Conservation (phyloP, 2,329 filamentous ascomycete genomes). For the Verticillium zaregamsianum region DNA sequence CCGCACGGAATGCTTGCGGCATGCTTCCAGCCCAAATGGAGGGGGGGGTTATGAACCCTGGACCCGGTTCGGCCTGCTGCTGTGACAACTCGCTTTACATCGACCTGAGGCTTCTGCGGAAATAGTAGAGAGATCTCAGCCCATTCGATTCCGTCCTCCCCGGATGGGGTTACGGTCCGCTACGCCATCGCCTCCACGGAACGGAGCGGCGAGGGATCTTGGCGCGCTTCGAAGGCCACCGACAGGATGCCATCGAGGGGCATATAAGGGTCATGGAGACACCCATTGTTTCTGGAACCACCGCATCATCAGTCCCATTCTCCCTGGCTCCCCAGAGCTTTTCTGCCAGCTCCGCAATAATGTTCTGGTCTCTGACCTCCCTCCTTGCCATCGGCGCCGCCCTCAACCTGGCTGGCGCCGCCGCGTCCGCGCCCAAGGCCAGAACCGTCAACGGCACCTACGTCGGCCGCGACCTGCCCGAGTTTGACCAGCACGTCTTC, state of each 20-base stretch:
- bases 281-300: background rate
- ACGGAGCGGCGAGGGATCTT: background rate
- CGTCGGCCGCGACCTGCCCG: slow-evolving; percentile 25
- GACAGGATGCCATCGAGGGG: too few relatives aligned
- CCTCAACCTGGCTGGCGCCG: background rate
- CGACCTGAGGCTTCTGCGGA: background rate
- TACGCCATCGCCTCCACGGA: background rate
- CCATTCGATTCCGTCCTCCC: background rate
- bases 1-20: background rate
- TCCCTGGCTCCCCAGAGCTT: too few relatives aligned
- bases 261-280: background rate
- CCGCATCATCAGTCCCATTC: background rate
- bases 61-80: too few relatives aligned
- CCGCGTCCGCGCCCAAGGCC: background rate
- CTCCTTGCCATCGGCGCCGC: background rate
- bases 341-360: background rate
- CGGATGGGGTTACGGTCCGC: background rate
- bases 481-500: slow-evolving; percentile 41
- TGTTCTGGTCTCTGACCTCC: background rate
- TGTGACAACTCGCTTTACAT: background rate
- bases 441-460: slow-evolving; percentile 32
- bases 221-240: background rate
- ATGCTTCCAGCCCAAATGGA: background rate
- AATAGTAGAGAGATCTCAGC: too few relatives aligned
- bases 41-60: background rate